Conservation (phyloP, 2,329 filamentous ascomycete genomes). For the Trichoderma citrinoviride region DNA sequence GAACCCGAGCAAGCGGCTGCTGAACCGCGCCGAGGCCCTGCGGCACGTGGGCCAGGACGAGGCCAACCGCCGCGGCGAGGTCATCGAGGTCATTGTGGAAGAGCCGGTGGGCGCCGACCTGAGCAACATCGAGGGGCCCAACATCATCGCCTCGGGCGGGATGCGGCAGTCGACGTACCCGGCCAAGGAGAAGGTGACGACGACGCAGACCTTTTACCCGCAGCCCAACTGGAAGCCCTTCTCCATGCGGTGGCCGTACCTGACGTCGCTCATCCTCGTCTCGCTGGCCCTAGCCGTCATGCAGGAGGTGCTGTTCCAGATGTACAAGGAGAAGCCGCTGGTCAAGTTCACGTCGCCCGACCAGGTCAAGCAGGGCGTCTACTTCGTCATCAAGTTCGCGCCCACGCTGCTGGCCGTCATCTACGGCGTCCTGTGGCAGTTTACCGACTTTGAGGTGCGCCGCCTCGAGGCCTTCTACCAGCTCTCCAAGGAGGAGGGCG, state of each 20-base stretch:
- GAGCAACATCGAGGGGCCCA: slow-evolving; percentile 49
- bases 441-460: slow-evolving; percentile 64
- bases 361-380: slow-evolving; percentile 50
- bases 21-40: slow-evolving; percentile 42
- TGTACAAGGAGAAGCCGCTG: slow-evolving; percentile 44
- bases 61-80: slow-evolving; percentile 58
- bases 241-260: slow-evolving; percentile 62
- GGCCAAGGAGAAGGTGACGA: slow-evolving; percentile 33
- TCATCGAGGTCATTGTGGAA: slow-evolving; percentile 56
- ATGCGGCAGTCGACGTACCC: slow-evolving; percentile 41
- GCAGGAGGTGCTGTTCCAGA: slow-evolving; percentile 56
- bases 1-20: slow-evolving; percentile 24
- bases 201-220: slow-evolving; percentile 54
- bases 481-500: slow-evolving; percentile 58
- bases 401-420: slow-evolving; percentile 60
- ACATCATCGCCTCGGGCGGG: slow-evolving; percentile 29
- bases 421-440: slow-evolving; percentile 64
- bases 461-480: slow-evolving; percentile 67
- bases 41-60: slow-evolving; percentile 54
- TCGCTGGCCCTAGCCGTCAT: slow-evolving; percentile 51
- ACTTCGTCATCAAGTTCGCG: slow-evolving; percentile 62
- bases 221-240: slow-evolving; percentile 66
- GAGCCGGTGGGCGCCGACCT: slow-evolving; percentile 47
- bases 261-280: slow-evolving; percentile 51
- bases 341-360: slow-evolving; percentile 49